phyloP scores from a whole-genome alignment of 495 filamentous ascomycete genomes.

The Penicillium salamii region DNA sequence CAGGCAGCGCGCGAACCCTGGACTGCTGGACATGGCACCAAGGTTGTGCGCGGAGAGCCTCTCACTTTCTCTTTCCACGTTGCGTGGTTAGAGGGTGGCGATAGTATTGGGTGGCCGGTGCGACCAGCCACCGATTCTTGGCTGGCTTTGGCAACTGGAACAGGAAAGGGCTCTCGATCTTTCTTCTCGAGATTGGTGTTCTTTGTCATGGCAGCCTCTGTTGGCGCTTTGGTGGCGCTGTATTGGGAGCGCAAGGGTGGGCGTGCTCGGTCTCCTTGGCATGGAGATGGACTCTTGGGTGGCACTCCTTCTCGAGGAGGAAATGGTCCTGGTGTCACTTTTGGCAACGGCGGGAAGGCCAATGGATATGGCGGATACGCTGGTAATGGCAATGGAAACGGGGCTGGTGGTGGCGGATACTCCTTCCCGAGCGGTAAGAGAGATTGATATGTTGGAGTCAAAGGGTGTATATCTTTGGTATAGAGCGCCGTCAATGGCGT shows the following conservation, averaged over 20 bases:
- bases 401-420: constrained; percentile 36
- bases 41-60: constrained; percentile 83
- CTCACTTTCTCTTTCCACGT: constrained; percentile 78
- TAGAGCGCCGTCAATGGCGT: constrained; percentile 2
- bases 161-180: constrained; percentile 8
- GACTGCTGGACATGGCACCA: constrained; percentile 47
- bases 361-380: constrained; percentile 55
- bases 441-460: constrained; percentile 36
- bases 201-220: constrained; percentile 41
- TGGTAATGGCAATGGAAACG: constrained; percentile 17
- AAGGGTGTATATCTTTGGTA: constrained; percentile 6
- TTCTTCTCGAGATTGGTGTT: constrained; percentile 40
- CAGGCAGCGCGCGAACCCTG: constrained; percentile 44
- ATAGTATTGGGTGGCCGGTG: constrained; percentile 41
- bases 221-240: constrained; percentile 45
- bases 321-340: constrained; percentile 35
- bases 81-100: constrained; percentile 78
- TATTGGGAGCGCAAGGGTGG: constrained; percentile 45
- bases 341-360: constrained; percentile 43
- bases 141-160: constrained; percentile 34
- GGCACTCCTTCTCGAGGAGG: constrained; percentile 22
- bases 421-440: constrained; percentile 49
- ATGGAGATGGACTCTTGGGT: constrained; percentile 45
- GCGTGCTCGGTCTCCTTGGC: constrained; percentile 28
- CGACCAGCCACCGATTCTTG: constrained; percentile 29